Evolutionary conservation across 1,139 yeast species (phyloP).

Genomic region (Suhomyces ambrosiae): DNA sequence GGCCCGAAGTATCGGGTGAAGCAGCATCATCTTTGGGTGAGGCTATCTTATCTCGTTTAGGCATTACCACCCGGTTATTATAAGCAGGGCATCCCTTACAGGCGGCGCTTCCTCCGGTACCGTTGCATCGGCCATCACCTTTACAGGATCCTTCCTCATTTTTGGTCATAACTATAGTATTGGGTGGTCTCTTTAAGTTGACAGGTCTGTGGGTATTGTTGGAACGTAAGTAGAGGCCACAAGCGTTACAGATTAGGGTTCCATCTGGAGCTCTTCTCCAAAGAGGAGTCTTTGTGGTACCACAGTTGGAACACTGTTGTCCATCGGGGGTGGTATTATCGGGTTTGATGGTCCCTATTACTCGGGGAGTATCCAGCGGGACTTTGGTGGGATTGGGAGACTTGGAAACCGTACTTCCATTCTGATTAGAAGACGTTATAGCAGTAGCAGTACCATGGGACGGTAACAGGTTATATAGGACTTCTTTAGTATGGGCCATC

Average conservation of each 20-base stretch:
- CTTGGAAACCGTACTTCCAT: no score
- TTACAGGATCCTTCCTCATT: constrained; percentile 65
- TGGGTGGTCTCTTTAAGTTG: constrained; percentile 68
- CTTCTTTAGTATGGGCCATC: constrained; percentile 8
- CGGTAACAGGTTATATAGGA: constrained; percentile 4
- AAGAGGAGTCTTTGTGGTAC: constrained; percentile 67
- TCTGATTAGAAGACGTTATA: no score
- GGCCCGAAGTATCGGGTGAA: constrained; percentile 8
- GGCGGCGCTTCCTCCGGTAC: constrained; percentile 81
- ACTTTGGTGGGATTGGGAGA: neutral
- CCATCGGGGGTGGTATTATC: constrained; percentile 24
- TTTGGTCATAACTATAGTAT: constrained; percentile 48
- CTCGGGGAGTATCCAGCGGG: constrained; percentile 2
- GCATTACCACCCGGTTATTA: constrained; percentile 62
- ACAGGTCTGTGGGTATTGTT: constrained; percentile 58
- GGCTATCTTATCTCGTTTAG: constrained; percentile 12
- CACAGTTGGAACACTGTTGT: constrained; percentile 65
- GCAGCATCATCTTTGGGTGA: constrained; percentile 3
- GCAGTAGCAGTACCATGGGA: no score
- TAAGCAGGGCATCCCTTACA: constrained; percentile 84
- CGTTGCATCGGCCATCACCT: constrained; percentile 85
- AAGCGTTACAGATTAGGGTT: constrained; percentile 69
- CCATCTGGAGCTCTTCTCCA: constrained; percentile 74
- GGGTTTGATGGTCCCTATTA: neutral
- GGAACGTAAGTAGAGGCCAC: constrained; percentile 61